These are phyloP conservation scores for Diospyros lotus DNA, from an alignment of 148 eudicot genomes.

Conservation along the genomic window DNA sequence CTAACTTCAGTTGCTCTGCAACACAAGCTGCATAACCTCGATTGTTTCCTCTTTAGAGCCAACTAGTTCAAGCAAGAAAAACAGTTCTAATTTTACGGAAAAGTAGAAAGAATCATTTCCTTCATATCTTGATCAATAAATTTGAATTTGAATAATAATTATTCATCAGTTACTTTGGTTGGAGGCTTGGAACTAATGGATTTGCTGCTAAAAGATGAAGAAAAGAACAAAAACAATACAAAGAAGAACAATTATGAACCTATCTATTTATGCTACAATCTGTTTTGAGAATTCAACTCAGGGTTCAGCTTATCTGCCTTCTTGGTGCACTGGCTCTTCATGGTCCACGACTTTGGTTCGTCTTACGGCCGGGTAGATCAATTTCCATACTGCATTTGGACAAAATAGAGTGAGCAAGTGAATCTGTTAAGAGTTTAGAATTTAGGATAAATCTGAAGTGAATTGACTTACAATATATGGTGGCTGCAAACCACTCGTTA, in stretches of 20 bases:
- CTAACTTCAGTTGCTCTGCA: too few species aligned
- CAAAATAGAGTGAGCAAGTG: background rate
- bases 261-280: background rate
- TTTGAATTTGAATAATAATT: background rate
- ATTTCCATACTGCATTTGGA: conserved; percentile 67
- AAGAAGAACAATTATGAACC: background rate
- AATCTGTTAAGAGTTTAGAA: too few species aligned
- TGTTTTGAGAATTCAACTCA: conserved; percentile 7
- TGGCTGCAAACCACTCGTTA: conserved; percentile 97
- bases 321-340: conserved; percentile 39
- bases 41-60: too few species aligned
- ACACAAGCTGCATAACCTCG: too few species aligned
- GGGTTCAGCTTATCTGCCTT: conserved; percentile 8
- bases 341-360: conserved; percentile 59
- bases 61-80: too few species aligned
- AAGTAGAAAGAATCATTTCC: background rate
- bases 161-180: background rate
- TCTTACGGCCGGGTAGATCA: conserved; percentile 66
- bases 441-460: too few species aligned
- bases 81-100: too few species aligned
- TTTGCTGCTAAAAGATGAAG: background rate
- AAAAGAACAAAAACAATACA: background rate
- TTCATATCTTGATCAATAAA: too few species aligned
- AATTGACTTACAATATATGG: conserved; percentile 67
- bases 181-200: background rate